A percentile compares a stretch with the other conserved stretches of the same genome.
Evolutionary conservation across 495 filamentous ascomycete species (phyloP).

Genomic region (Polyplosphaeria fusca): DNA sequence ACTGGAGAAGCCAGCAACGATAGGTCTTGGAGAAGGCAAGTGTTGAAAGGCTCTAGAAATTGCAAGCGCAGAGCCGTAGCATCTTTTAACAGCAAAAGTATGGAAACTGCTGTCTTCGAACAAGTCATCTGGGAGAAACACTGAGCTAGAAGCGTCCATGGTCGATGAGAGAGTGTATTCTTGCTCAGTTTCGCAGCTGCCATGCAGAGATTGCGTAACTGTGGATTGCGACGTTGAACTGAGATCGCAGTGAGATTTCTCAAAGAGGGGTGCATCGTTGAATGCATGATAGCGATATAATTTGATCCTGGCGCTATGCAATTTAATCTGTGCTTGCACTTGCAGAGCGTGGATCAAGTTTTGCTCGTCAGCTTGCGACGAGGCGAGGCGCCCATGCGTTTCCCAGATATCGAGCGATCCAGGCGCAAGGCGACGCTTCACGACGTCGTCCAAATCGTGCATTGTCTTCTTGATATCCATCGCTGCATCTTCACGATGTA

Average conservation of each 20-base stretch:
- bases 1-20: constrained; percentile 49
- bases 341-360: constrained; percentile 57
- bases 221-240: constrained; percentile 44
- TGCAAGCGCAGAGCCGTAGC: background rate
- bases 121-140: too few species aligned
- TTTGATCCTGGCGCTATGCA: constrained; percentile 61
- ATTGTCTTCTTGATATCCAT: background rate
- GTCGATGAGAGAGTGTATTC: too few species aligned
- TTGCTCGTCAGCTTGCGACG: too few species aligned
- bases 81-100: background rate
- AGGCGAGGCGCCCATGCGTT: too few species aligned
- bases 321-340: constrained; percentile 55
- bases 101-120: constrained; percentile 17
- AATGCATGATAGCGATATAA: constrained; percentile 60
- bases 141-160: too few species aligned
- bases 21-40: constrained; percentile 31
- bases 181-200: too few species aligned
- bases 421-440: background rate
- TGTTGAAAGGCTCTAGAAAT: background rate
- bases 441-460: background rate
- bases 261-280: constrained; percentile 58
- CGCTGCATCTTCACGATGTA: background rate
- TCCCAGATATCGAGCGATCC: too few species aligned
- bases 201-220: too few species aligned
- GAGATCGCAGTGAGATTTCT: constrained; percentile 58